phyloP scores from a whole-genome alignment of 139 green algal genomes.

The Eudorina sp. region DNA sequence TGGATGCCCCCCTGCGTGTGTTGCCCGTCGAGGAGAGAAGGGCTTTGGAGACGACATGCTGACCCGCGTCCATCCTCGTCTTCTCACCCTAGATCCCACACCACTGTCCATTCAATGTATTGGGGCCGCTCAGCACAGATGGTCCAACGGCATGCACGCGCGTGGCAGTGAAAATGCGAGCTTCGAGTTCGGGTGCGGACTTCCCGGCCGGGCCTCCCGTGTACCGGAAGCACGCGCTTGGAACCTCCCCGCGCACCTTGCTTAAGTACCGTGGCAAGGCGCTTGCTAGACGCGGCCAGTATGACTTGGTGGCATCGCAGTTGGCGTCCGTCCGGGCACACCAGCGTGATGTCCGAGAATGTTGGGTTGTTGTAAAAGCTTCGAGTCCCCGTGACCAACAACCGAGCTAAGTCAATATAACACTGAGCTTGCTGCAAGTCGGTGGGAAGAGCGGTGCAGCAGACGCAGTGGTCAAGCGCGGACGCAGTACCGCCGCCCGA shows the following conservation, averaged over 20 bases:
- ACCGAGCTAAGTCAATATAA: conserved; percentile 33
- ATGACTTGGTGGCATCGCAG: conserved; percentile 39
- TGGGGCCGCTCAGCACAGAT: too few species aligned
- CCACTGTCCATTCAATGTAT: too few species aligned
- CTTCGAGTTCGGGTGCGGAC: too few species aligned
- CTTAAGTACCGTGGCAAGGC: conserved; percentile 6
- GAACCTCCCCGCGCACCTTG: neutral
- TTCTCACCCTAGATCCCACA: too few species aligned
- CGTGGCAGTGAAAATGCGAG: too few species aligned
- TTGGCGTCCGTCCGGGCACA: conserved; percentile 26
- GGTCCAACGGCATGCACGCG: too few species aligned
- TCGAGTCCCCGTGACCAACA: conserved; percentile 19
- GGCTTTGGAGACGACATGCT: too few species aligned
- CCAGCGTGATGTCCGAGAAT: conserved; percentile 34
- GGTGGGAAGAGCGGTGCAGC: too few species aligned
- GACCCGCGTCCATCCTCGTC: too few species aligned
- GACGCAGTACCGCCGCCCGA: neutral
- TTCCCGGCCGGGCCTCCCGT: too few species aligned
- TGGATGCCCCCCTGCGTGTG: too few species aligned
- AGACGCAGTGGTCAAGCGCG: neutral
- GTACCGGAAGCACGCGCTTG: neutral
- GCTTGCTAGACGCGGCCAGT: conserved; percentile 36
- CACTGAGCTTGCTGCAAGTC: neutral
- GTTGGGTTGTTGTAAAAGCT: conserved; percentile 25
- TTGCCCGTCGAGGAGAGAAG: too few species aligned